Evolutionary conservation across 805 yeast genomes (phyloP), one percentile per base, ranked within the genome.

Genomic region (Yamadazyma kitorensis): DNA sequence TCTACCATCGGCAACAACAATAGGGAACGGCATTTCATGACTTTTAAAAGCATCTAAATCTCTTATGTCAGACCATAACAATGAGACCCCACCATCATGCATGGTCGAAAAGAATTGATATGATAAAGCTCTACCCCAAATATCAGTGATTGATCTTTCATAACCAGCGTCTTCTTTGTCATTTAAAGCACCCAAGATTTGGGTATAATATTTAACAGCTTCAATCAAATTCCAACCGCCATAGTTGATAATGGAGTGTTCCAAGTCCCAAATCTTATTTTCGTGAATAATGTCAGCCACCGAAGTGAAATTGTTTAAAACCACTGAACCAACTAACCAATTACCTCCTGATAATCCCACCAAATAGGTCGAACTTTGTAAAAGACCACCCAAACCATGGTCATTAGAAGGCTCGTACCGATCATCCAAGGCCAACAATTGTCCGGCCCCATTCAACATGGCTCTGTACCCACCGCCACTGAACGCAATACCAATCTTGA

Each of bases 381-480:
- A 60, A 16, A 88, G 57, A 5, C 95, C 94, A 24, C 95, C 94
- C 30, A 87, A 57, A 10, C 88, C 87, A 23, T 61, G 53, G 4
- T 69, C 65, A 17, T 61, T 61, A 4, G 77, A 65, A 36, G 70
- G 73, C 6, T 51, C 59, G 4, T 87, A 79, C 47, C 95, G 65
- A 51, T 78, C 78, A 57, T 87, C 96, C 37, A 85, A 59, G 0
- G 91, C 95, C 2, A 89, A 63, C 20, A 88, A 61, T 56, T 82
- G 80, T 25, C 96, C 96, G 8, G 95, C 96, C 2, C 95, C 96
- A 39, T 44, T 34, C 70, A 81, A 68, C 89, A 87, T 85, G 21
- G 96, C 94, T 41, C 96, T 72, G 57, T 85, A 87, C 3, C 96
- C 96, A 52, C 96, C 96, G 5, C 68, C 68, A 17, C 57, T 48